phyloP scores from a whole-genome alignment of 129 eudicot genomes.

The Oenanthe sinensis region DNA sequence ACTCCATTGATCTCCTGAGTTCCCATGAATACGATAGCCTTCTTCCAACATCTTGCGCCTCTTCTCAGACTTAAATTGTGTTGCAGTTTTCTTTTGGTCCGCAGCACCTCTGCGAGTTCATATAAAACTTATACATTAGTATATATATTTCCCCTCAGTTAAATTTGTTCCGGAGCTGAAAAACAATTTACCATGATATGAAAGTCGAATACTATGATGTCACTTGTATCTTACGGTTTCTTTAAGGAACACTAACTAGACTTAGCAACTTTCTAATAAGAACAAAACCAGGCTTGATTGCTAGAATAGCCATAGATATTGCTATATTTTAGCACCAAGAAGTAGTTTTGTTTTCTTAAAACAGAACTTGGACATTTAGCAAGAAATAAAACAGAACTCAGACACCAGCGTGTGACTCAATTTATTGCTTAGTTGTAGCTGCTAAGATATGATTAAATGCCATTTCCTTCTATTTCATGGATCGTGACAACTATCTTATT shows the following conservation, averaged over 20 bases:
- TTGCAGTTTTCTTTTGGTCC: conserved; percentile 59
- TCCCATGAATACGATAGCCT: conserved; percentile 64
- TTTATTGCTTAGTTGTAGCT: background rate
- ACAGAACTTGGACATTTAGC: background rate
- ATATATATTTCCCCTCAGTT: background rate
- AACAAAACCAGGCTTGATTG: background rate
- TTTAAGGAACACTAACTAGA: background rate
- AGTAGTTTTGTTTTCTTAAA: background rate
- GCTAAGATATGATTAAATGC: background rate
- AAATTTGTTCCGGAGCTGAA: background rate
- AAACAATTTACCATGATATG: background rate
- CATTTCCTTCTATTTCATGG: background rate
- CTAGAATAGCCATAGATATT: background rate
- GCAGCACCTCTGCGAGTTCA: conserved; percentile 34
- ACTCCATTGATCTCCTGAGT: conserved; percentile 95
- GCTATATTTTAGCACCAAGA: background rate
- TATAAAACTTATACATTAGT: background rate
- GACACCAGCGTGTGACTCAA: background rate
- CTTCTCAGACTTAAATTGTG: conserved; percentile 61
- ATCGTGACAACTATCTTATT: background rate
- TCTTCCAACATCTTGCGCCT: conserved; percentile 58
- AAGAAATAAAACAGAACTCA: background rate
- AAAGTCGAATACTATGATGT: background rate
- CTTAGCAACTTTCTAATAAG: background rate
- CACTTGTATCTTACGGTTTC: background rate